phyloP scores from a whole-genome alignment of 2,329 filamentous ascomycete species.

The Fusarium mundagurra region DNA sequence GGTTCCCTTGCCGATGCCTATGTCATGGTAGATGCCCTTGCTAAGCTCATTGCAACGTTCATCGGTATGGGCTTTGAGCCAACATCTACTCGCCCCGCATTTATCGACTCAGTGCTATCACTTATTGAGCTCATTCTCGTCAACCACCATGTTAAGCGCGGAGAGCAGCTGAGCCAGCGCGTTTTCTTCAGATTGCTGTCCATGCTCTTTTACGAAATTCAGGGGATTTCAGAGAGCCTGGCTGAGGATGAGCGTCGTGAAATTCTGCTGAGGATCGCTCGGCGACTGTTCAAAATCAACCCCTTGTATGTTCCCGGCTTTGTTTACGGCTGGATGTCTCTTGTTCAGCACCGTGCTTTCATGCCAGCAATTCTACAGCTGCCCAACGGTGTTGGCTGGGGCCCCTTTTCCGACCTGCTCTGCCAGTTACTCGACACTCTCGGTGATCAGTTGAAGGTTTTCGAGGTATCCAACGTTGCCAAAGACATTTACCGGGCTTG shows the following conservation, averaged over 20 bases:
- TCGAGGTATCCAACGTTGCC: slow-evolving; percentile 73
- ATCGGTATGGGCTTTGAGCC: slow-evolving; percentile 76
- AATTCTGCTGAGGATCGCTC: slow-evolving; percentile 77
- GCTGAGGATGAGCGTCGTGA: slow-evolving; percentile 71
- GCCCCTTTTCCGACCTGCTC: slow-evolving; percentile 76
- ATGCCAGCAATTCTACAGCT: slow-evolving; percentile 79
- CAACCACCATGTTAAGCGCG: slow-evolving; percentile 83
- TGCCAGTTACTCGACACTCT: slow-evolving; percentile 78
- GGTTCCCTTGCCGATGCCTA: slow-evolving; percentile 68
- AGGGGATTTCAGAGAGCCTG: slow-evolving; percentile 66
- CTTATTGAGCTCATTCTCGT: slow-evolving; percentile 84
- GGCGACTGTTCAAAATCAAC: slow-evolving; percentile 76
- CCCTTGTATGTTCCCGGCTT: slow-evolving; percentile 85
- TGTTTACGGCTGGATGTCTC: slow-evolving; percentile 82
- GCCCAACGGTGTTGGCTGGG: slow-evolving; percentile 77
- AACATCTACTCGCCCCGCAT: slow-evolving; percentile 71
- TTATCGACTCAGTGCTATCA: slow-evolving; percentile 81
- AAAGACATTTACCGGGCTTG: slow-evolving; percentile 88
- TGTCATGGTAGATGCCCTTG: slow-evolving; percentile 79
- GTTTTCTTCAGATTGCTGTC: slow-evolving; percentile 94
- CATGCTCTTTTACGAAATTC: slow-evolving; percentile 79
- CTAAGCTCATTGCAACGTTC: slow-evolving; percentile 80
- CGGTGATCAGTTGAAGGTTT: slow-evolving; percentile 80
- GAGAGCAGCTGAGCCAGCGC: slow-evolving; percentile 84
- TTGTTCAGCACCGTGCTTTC: slow-evolving; percentile 87